phyloP scores from a whole-genome alignment of 805 yeast species.

The Yamadazyma endophytica region DNA sequence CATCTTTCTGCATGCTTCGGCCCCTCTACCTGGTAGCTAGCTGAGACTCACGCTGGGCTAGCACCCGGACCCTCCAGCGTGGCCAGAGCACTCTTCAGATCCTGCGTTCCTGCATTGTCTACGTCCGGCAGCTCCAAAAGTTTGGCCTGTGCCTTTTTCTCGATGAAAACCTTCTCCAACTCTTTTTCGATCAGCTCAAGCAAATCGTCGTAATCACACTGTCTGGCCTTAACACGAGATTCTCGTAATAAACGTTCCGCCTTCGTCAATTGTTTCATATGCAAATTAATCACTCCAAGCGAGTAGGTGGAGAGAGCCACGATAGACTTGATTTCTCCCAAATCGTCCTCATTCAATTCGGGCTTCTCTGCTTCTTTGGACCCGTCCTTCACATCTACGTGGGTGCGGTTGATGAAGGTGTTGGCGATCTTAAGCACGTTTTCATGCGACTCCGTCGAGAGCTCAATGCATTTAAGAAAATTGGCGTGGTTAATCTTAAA shows the following conservation, averaged over 20 bases:
- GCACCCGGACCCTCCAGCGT: no score
- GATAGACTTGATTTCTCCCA: slow-evolving; percentile 47
- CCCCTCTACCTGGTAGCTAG: no score
- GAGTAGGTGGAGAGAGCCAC: slow-evolving; percentile 83
- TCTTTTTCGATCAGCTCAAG: slow-evolving; percentile 65
- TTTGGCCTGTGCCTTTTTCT: slow-evolving; percentile 16
- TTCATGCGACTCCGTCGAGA: slow-evolving; percentile 31
- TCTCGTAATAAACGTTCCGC: slow-evolving; percentile 65
- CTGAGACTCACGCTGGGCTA: no score
- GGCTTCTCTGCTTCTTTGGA: slow-evolving; percentile 1
- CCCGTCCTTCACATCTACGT: not conserved
- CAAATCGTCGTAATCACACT: slow-evolving; percentile 60
- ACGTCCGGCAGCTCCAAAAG: no score
- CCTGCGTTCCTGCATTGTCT: no score
- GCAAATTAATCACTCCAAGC: slow-evolving; percentile 73
- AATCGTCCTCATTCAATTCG: slow-evolving; percentile 3
- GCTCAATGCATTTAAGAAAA: slow-evolving; percentile 18
- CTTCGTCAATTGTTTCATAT: slow-evolving; percentile 48
- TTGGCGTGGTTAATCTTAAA: slow-evolving; percentile 2
- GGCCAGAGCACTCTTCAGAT: no score
- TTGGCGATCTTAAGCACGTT: slow-evolving; percentile 32
- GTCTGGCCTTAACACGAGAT: slow-evolving; percentile 66
- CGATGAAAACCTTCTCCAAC: slow-evolving; percentile 47
- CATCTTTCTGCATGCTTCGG: no score
- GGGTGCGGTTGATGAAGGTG: slow-evolving; percentile 22